Percentiles rank a stretch among this genome's conserved stretches.
Conservation (phyloP, 768 basidiomycete genomes). For the Collybiopsis luxurians region DNA sequence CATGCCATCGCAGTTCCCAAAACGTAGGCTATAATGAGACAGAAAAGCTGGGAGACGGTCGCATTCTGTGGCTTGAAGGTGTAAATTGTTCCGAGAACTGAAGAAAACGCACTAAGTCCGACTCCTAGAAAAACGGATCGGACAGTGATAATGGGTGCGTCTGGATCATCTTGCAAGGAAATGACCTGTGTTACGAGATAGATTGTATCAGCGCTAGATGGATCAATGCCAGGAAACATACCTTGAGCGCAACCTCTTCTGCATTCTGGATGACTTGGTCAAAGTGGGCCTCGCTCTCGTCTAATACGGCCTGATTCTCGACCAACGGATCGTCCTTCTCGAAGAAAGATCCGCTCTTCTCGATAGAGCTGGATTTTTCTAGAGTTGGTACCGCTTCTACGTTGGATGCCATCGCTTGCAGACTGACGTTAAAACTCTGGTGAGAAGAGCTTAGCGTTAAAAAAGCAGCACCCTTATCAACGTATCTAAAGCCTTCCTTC, state of each 20-base stretch:
- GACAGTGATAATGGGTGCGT: conserved; percentile 45
- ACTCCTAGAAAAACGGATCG: conserved; percentile 45
- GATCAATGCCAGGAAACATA: conserved; percentile 10
- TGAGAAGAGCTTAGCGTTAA: background rate
- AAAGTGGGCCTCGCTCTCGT: background rate
- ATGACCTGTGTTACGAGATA: conserved; percentile 40
- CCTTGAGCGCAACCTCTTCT: conserved; percentile 43
- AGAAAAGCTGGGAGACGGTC: conserved; percentile 52
- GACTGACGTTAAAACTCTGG: background rate
- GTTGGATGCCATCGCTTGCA: too few relatives aligned
- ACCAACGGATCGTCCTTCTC: background rate
- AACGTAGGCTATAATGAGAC: conserved; percentile 54
- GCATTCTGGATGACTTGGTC: conserved; percentile 32
- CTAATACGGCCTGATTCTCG: background rate
- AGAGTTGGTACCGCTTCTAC: too few relatives aligned
- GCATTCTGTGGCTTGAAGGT: conserved; percentile 46
- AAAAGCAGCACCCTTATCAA: too few relatives aligned
- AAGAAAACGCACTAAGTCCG: conserved; percentile 46
- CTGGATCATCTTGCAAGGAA: conserved; percentile 46
- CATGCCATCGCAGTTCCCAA: conserved; percentile 47
- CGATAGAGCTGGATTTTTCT: background rate
- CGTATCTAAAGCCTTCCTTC: too few relatives aligned
- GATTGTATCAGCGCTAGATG: background rate
- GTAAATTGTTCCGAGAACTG: conserved; percentile 35
- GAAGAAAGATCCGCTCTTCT: background rate